Evolutionary conservation across 371 early-diverging fungal genomes (phyloP).

Genomic region (Actinomortierella wolfii): DNA sequence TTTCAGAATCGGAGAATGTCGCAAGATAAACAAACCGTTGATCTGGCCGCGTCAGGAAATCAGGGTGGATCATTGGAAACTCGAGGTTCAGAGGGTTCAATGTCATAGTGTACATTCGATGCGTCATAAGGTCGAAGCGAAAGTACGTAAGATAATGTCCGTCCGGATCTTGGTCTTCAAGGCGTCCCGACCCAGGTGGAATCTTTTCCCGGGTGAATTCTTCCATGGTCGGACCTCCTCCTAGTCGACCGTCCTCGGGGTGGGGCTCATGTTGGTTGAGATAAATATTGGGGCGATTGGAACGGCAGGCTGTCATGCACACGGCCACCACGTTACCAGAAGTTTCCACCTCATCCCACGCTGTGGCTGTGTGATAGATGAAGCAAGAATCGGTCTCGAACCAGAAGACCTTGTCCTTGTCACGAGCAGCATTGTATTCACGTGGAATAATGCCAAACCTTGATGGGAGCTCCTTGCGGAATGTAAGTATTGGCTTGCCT

Average conservation of each 20-base stretch:
- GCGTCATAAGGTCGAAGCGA: conserved; percentile 37
- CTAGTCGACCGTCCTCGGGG: no score
- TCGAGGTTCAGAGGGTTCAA: conserved; percentile 15
- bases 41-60: conserved; percentile 22
- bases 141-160: conserved; percentile 26
- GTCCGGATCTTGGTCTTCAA: conserved; percentile 27
- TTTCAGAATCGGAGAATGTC: not conserved
- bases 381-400: conserved; percentile 34
- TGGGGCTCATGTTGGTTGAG: no score
- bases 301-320: conserved; percentile 35
- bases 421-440: no score
- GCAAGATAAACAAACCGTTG: conserved; percentile 6
- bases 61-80: conserved; percentile 22
- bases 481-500: conserved; percentile 28
- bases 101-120: conserved; percentile 19
- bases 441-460: conserved; percentile 39
- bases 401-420: conserved; percentile 36
- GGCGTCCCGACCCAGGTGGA: conserved; percentile 18
- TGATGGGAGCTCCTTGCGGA: conserved; percentile 15
- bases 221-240: conserved; percentile 28
- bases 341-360: conserved; percentile 35
- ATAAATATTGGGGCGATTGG: conserved; percentile 12
- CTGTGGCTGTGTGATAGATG: conserved; percentile 39
- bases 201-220: conserved; percentile 13
- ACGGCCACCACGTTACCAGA: conserved; percentile 35